Base-by-base conservation (phyloP, 2,329 filamentous ascomycete species). In the Diaporthe ampelina region DNA sequence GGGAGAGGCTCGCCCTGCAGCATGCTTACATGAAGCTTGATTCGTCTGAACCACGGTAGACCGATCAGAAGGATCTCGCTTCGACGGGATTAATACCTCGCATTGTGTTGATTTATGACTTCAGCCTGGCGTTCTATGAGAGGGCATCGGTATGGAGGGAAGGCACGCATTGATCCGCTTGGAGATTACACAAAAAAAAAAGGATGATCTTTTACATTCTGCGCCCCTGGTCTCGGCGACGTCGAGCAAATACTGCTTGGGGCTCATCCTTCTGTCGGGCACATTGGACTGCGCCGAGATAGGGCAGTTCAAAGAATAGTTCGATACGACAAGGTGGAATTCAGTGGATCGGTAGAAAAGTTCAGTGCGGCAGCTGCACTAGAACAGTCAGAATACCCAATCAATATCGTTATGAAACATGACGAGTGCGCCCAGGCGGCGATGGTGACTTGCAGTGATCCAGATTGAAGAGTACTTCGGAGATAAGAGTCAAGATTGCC, bases 1-100 rank as follows among this genome's bases (percentile, higher is more conserved):
- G 87, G 77, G 93, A 95, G 81, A 85, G 85, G 77, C 89, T 86
- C 80, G 89, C 91, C 32, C 81, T 94, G 63, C 91, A 93, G 80
- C 83, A 84, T 63, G 89, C 90, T 1, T 91, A 91, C 76, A 79
- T 86, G 73, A 83, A 82, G 74, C 81, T 91, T 77, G 89, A 91
- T 77, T 81, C 83, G 65, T 88, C 87, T 19, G 84, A 85, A 70
- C 84, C 85, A 29, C 84, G 81, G 77, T 85, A 82, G 21, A 40
- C 32, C 11, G 24, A 72, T 65, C 57, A 56, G 45, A 61, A 68
- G 48, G 48, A 32, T 17, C 59, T 56, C 61, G 35, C 63, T 35
- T 68, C 74, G 24, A 58, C 48, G 57, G 40, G 68, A 65, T 37
- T 76, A 76, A 74, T 76, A 74, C 56, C 65, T 72, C 70, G 61